Evolutionary conservation across 352 stramenopile genomes (phyloP).

Genomic region (Plasmopara muralis): DNA sequence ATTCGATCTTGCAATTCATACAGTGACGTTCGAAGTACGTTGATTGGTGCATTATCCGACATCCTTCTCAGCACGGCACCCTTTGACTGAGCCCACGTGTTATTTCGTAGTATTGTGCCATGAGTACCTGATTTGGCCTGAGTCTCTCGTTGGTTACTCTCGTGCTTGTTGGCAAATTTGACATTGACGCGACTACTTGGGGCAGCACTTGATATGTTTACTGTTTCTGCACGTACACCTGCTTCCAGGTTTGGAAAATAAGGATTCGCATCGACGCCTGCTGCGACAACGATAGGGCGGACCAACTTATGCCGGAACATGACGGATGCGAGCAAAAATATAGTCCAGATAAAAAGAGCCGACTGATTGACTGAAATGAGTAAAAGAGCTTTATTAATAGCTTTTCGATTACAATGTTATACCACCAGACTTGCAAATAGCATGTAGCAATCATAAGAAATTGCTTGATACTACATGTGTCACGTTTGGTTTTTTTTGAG

Average conservation of each 20-base stretch:
- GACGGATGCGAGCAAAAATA: background rate
- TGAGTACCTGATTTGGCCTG: conserved; percentile 2
- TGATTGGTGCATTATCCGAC: conserved; percentile 27
- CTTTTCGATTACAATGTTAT: no score
- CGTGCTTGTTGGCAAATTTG: conserved; percentile 6
- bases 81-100: conserved; percentile 16
- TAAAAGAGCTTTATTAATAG: no score
- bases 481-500: no score
- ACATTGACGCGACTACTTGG: background rate
- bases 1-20: conserved; percentile 48
- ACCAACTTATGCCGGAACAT: conserved; percentile 17
- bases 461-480: no score
- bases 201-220: background rate
- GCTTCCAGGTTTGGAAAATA: conserved; percentile 8
- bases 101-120: conserved; percentile 6
- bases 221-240: background rate
- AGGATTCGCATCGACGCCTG: conserved; percentile 9
- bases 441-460: no score
- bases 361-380: no score
- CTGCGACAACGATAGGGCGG: conserved; percentile 9
- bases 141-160: background rate
- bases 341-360: no score
- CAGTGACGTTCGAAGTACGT: conserved; percentile 60
- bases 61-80: conserved; percentile 10
- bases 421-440: no score